A percentile compares a stretch with the other conserved stretches of the same genome.
Evolutionary conservation across 768 basidiomycete species (phyloP).

Genomic region (Cyclocybe aegerita): DNA sequence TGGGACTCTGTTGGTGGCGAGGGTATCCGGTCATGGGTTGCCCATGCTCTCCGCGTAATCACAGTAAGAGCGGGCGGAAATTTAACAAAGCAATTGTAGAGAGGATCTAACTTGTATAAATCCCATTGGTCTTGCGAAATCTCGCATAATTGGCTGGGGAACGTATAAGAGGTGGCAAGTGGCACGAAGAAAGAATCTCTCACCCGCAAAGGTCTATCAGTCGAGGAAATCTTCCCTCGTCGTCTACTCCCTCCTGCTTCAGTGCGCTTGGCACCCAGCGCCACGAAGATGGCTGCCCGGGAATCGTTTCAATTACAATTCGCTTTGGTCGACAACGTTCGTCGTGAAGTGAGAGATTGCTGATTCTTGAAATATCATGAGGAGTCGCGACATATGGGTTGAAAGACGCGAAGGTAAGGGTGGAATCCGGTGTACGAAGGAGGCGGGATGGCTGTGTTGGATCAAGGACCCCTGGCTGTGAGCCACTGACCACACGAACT

Average conservation of each 20-base stretch:
- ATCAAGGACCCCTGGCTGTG: conserved; percentile 66
- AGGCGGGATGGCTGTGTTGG: conserved; percentile 59
- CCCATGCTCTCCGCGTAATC: conserved; percentile 28
- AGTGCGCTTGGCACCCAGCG: conserved; percentile 76
- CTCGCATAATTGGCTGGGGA: conserved; percentile 43
- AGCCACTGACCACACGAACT: conserved; percentile 35
- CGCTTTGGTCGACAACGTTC: conserved; percentile 61
- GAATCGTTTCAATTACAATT: conserved; percentile 67
- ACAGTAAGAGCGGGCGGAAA: conserved; percentile 35
- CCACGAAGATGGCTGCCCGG: conserved; percentile 61
- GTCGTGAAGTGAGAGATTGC: conserved; percentile 43
- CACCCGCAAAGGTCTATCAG: conserved; percentile 70
- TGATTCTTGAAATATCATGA: conserved; percentile 32
- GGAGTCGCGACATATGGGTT: conserved; percentile 65
- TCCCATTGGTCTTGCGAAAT: conserved; percentile 83
- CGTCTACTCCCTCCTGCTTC: conserved; percentile 50
- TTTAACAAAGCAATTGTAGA: conserved; percentile 65
- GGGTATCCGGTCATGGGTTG: conserved; percentile 10
- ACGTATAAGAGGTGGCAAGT: neutral
- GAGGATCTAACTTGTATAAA: conserved; percentile 77
- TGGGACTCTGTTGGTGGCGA: conserved; percentile 7
- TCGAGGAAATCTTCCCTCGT: conserved; percentile 76
- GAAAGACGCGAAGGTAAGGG: conserved; percentile 71
- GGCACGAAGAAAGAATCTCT: conserved; percentile 22
- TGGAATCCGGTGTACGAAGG: conserved; percentile 57